Conservation (phyloP, 1,284 basidiomycete species). For the Cryptococcus sp. region DNA sequence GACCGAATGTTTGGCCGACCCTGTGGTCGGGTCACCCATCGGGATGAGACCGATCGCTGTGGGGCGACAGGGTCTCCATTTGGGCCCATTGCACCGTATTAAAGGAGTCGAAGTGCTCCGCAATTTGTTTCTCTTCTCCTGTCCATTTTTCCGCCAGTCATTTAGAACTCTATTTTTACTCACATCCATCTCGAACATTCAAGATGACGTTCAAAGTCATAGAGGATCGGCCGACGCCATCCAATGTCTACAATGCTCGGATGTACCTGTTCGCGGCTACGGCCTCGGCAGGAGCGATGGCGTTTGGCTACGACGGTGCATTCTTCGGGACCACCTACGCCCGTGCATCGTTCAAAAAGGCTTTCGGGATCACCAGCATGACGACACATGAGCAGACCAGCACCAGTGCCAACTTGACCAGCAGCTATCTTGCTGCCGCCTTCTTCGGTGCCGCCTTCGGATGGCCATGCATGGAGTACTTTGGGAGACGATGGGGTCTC, state of each 20-base stretch:
- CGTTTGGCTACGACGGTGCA: constrained; percentile 57
- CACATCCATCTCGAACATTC: no score
- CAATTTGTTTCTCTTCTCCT: no score
- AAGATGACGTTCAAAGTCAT: constrained; percentile 21
- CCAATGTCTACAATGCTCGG: constrained; percentile 58
- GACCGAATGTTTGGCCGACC: no score
- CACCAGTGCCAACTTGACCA: constrained; percentile 50
- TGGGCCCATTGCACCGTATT: no score
- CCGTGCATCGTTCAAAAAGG: constrained; percentile 55
- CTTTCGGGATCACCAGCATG: constrained; percentile 52
- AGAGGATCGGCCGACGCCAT: constrained; percentile 56
- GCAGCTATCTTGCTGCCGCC: constrained; percentile 50
- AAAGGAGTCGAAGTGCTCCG: no score
- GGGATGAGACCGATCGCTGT: no score
- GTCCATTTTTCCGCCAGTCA: no score
- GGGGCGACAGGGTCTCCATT: no score
- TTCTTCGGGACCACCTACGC: constrained; percentile 57
- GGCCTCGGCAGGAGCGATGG: constrained; percentile 51
- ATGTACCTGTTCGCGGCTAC: constrained; percentile 38
- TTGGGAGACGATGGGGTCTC: constrained; percentile 38
- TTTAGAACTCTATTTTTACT: no score
- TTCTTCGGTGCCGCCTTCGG: constrained; percentile 45
- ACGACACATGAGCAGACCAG: constrained; percentile 45
- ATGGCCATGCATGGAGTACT: constrained; percentile 9
- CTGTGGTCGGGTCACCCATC: no score